These are phyloP conservation scores for Fusarium sp. DNA, from an alignment of 2,329 filamentous ascomycete genomes.

Conservation along the genomic window DNA sequence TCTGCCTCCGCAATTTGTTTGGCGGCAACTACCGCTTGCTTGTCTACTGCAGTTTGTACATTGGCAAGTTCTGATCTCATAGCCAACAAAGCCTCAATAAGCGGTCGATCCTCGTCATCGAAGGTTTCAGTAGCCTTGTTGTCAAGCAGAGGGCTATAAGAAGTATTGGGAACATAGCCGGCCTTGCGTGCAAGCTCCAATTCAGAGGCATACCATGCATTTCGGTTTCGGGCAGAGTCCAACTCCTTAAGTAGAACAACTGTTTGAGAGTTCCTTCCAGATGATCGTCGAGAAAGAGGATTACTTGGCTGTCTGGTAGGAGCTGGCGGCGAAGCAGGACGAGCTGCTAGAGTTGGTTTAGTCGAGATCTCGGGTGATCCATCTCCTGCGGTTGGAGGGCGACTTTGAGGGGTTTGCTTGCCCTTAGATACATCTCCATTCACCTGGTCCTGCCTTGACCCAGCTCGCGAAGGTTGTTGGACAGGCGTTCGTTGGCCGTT, in stretches of 20 bases:
- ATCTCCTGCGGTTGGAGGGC: constrained; percentile 74
- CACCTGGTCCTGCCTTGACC: constrained; percentile 52
- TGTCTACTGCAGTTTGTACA: constrained; percentile 89
- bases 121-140: constrained; percentile 81
- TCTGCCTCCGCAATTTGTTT: constrained; percentile 94
- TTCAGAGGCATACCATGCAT: constrained; percentile 97
- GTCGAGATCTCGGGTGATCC: constrained; percentile 68
- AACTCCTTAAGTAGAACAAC: constrained; percentile 86
- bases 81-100: constrained; percentile 90
- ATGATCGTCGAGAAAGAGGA: constrained; percentile 68
- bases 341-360: constrained; percentile 51
- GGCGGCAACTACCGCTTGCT: constrained; percentile 85
- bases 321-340: constrained; percentile 68
- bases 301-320: constrained; percentile 68
- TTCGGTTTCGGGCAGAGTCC: constrained; percentile 83
- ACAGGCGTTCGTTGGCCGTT: constrained; percentile 75
- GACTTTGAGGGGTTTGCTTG: constrained; percentile 50
- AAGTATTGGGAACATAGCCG: constrained; percentile 81
- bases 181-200: constrained; percentile 90
- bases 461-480: constrained; percentile 56
- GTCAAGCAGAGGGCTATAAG: constrained; percentile 78
- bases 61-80: constrained; percentile 92
- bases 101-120: constrained; percentile 88
- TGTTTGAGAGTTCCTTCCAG: constrained; percentile 72
- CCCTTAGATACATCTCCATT: constrained; percentile 49